These are phyloP conservation scores for Annona cherimola DNA, from an alignment of 164 flowering plant genomes.

Conservation along the genomic window DNA sequence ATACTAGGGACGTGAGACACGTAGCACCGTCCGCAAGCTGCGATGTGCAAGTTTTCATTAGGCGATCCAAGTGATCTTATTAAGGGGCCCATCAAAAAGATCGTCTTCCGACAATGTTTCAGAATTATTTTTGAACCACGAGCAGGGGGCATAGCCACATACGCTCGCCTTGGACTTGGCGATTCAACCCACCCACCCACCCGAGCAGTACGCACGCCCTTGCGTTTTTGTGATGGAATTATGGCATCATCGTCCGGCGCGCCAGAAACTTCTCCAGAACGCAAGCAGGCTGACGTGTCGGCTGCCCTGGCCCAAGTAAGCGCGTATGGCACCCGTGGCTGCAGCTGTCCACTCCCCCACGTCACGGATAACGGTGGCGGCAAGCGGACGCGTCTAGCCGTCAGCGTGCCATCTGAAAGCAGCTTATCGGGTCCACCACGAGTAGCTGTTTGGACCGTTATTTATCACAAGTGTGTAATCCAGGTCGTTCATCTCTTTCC, in stretches of 20 bases:
- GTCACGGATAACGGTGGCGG: slow-evolving; percentile 8
- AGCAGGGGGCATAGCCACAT: no score
- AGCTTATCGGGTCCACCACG: background rate
- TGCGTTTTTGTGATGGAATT: no score
- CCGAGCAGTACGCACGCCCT: no score
- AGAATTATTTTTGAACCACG: no score
- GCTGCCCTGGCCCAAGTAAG: background rate
- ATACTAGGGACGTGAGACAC: no score
- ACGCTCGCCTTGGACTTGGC: background rate
- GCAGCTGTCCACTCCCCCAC: background rate
- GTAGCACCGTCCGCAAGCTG: no score
- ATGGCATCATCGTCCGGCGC: background rate
- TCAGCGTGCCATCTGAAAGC: background rate
- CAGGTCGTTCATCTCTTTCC: background rate
- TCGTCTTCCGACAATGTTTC: no score
- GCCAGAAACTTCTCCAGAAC: background rate
- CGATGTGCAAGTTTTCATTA: no score
- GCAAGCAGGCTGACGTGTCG: background rate
- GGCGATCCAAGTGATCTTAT: no score
- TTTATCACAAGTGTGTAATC: background rate
- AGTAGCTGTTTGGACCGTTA: background rate
- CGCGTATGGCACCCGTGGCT: background rate
- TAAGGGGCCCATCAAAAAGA: no score
- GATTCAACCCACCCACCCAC: background rate
- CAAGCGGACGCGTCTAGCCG: slow-evolving; percentile 3